A percentile compares a stretch with the other conserved stretches of the same genome.
Evolutionary conservation across 2,329 filamentous ascomycete genomes (phyloP).

Genomic region (Ophiostoma tasmaniense): DNA sequence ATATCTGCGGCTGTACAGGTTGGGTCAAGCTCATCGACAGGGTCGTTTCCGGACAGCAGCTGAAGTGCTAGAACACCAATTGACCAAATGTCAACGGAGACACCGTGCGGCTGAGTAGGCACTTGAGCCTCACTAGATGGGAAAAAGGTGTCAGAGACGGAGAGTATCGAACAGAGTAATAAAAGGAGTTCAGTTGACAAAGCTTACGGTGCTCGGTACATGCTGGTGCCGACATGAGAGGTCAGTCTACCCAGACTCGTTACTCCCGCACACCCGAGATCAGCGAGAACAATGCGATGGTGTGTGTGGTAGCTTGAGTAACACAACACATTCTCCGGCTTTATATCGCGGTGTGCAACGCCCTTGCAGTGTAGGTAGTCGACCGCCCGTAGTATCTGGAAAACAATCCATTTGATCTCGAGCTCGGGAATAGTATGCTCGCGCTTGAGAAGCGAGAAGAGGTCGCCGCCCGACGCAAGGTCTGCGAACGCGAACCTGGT

Average conservation of each 20-base stretch:
- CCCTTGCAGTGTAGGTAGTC: slow-evolving; percentile 41
- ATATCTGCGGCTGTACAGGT: slow-evolving; percentile 16
- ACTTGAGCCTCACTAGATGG: slow-evolving; percentile 37
- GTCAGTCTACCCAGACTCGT: slow-evolving; percentile 35
- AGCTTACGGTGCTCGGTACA: slow-evolving; percentile 42
- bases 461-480: slow-evolving; percentile 46
- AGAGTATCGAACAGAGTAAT: not conserved
- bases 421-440: slow-evolving; percentile 32
- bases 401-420: slow-evolving; percentile 38
- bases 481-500: slow-evolving; percentile 48
- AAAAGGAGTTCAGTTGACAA: slow-evolving; percentile 21
- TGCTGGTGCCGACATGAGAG: slow-evolving; percentile 37
- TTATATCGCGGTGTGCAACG: slow-evolving; percentile 46
- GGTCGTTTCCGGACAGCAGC: slow-evolving; percentile 24
- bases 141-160: not conserved
- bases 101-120: slow-evolving; percentile 25
- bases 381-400: slow-evolving; percentile 40
- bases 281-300: slow-evolving; percentile 42
- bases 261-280: slow-evolving; percentile 43
- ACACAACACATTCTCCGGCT: slow-evolving; percentile 46
- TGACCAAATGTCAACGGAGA: slow-evolving; percentile 44
- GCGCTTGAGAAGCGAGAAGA: slow-evolving; percentile 40
- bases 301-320: slow-evolving; percentile 36
- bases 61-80: slow-evolving; percentile 39
- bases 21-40: slow-evolving; percentile 19